Evolutionary conservation across 495 filamentous ascomycete genomes (phyloP), one percentile per base, ranked within the genome.

Genomic region (Cercophora sp.): DNA sequence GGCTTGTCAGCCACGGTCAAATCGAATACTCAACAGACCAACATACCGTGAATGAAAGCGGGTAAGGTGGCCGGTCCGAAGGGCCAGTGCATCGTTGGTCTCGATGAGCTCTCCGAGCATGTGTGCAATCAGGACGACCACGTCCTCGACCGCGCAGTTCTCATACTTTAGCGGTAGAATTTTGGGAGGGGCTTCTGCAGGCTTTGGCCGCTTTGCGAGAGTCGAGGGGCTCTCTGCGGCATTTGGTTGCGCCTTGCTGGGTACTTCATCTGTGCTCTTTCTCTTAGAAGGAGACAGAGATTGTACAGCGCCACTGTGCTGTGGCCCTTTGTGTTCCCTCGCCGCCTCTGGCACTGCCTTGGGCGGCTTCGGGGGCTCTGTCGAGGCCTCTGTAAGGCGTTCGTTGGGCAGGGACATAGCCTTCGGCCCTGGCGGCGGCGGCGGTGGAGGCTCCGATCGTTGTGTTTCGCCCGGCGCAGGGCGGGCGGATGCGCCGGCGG

Each of bases 61-160:
- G 20, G 93, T 98, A 43, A 98, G 78, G 20, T 86, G 83, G 43
- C 87, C 89, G 52, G 87, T 85, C 60, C 85, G 81, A 40, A 96
- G 77, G 43, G 91, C 91, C 52, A 96, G 85, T 36, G 79, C 80
- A 68, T 98, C 93, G 63, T 98, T 98, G 47, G 89, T 86, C 49
- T 86, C 84, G 59, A 98, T 91, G 16, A 98, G 76, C 70, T 98
- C 93, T 66, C 89, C 82, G 16, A 98, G 78, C 93, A 98, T 96
- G 64, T 92, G 90, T 43, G 91, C 83, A 52, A 98, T 95, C 57
- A 97, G 75, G 26, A 87, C 77, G 5, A 95, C 93, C 57, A 98
- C 76, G 68, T 96, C 89, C 58, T 87, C 84, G 15, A 87, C 79
- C 43, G 87, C 79, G 58, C 88, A 91, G 20, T 77, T 68, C 59